These are phyloP conservation scores for Zygosaccharomyces bailii DNA, from an alignment of 805 yeast species.

Conservation along the genomic window DNA sequence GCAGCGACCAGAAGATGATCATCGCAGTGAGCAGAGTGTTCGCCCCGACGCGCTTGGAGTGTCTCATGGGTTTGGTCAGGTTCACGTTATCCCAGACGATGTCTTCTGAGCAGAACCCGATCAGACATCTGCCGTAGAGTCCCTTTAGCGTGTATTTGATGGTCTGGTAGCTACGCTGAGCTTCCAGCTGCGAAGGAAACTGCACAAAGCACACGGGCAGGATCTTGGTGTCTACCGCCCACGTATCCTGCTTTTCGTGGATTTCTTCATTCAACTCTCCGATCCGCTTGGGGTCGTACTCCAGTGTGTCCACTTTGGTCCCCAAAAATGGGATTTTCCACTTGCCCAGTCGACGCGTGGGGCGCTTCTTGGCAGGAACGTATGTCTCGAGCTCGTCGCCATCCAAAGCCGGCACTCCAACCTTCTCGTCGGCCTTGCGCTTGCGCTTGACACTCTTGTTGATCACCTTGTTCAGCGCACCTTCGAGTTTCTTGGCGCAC, in stretches of 20 bases:
- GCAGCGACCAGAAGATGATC: constrained; percentile 91
- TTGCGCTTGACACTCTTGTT: constrained; percentile 57
- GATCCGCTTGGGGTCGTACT: constrained; percentile 63
- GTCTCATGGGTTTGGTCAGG: constrained; percentile 54
- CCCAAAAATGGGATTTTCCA: constrained; percentile 48
- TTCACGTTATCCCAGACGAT: constrained; percentile 78
- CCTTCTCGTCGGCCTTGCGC: constrained; percentile 55
- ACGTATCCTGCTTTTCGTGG: constrained; percentile 50
- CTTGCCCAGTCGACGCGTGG: constrained; percentile 67
- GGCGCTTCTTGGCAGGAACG: constrained; percentile 71
- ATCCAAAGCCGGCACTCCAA: constrained; percentile 44
- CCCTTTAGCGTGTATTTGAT: constrained; percentile 51
- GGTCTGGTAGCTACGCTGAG: constrained; percentile 87
- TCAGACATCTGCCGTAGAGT: constrained; percentile 44
- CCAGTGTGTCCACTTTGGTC: constrained; percentile 79
- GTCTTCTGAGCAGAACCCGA: constrained; percentile 76
- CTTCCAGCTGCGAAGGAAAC: constrained; percentile 79
- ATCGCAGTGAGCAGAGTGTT: constrained; percentile 58
- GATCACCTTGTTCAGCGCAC: constrained; percentile 57
- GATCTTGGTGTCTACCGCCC: constrained; percentile 49
- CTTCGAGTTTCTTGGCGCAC: constrained; percentile 59
- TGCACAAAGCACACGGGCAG: constrained; percentile 73
- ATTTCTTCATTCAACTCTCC: constrained; percentile 69
- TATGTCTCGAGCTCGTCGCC: constrained; percentile 54
- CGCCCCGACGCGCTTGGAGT: constrained; percentile 55